phyloP scores from a whole-genome alignment of 257 asterid genomes.

The Solanum neorickii region DNA sequence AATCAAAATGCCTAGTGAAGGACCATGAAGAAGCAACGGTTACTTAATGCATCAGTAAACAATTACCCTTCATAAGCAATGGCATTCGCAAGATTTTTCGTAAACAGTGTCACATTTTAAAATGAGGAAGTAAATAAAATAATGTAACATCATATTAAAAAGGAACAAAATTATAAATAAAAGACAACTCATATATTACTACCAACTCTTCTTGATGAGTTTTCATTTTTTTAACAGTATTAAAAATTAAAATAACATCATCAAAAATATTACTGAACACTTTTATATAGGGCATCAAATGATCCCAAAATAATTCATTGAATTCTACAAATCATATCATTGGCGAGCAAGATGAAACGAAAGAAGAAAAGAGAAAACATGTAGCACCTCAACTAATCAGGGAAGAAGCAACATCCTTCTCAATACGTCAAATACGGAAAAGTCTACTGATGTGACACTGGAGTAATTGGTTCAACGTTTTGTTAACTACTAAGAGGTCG shows the following conservation, averaged over 20 bases:
- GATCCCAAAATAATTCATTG: neutral
- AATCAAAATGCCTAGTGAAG: neutral
- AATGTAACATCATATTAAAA: neutral
- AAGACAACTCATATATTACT: neutral
- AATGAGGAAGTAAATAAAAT: neutral
- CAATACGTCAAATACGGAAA: neutral
- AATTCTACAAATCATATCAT: neutral
- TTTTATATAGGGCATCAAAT: neutral
- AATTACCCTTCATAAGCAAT: neutral
- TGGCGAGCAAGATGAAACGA: neutral
- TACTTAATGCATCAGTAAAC: neutral
- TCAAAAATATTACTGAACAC: neutral
- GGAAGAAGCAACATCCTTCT: neutral
- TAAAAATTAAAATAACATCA: neutral
- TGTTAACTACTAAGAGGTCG: neutral
- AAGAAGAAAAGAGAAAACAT: neutral
- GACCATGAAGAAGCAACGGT: neutral
- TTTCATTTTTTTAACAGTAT: neutral
- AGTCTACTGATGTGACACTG: neutral
- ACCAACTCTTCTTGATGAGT: neutral
- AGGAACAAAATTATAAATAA: neutral
- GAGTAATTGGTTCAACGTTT: neutral
- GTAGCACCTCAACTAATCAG: neutral
- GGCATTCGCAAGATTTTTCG: neutral
- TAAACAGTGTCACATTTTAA: neutral